Evolutionary conservation across 495 filamentous ascomycete species (phyloP), one percentile per base, ranked within the genome.

Genomic region (Articulospora tetracladia): DNA sequence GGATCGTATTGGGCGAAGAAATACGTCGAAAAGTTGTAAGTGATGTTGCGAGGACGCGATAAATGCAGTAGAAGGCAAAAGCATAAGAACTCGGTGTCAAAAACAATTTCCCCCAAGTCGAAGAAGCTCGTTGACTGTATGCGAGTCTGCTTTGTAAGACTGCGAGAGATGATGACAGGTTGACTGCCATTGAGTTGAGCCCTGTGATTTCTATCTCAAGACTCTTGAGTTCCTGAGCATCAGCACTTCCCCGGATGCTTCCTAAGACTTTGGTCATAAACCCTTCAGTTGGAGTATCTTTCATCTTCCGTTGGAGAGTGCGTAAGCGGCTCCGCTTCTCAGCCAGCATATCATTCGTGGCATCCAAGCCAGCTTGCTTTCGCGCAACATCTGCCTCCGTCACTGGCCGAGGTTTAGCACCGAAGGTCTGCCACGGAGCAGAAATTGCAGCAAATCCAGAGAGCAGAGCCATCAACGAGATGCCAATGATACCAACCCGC

Each of bases 381-480:
- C 90, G 81, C 20, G 82, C 71, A 52, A 94, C 74, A 66, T 91
- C 87, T 10, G 81, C 72, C 54, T 93, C 90, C 0, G 83, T 88
- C 12, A 91, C 79, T 15, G 77, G 80, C 51, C 81, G 76, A 53
- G 76, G 68, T 52, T 81, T 81, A 23, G 80, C 81, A 15, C 82
- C 82, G 70, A 93, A 91, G 27, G 80, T 89, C 68, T 92, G 87
- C 90, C 90, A 93, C 25, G 90, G 83, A 10, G 86, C 85, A 48
- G 85, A 89, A 36, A 94, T 86, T 23, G 87, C 88, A 23, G 90
- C 90, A 66, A 93, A 94, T 12, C 90, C 90, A 20, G 90, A 88
- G 30, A 94, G 75, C 22, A 90, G 75, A 10, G 90, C 89, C 90
- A 94, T 93, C 30, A 91, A 74, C 53, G 84, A 87, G 28, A 93